Percentiles rank a stretch among this genome's conserved stretches.
These are phyloP conservation scores for Daldinia grandis DNA, from an alignment of 495 filamentous ascomycete species.

Conservation along the genomic window DNA sequence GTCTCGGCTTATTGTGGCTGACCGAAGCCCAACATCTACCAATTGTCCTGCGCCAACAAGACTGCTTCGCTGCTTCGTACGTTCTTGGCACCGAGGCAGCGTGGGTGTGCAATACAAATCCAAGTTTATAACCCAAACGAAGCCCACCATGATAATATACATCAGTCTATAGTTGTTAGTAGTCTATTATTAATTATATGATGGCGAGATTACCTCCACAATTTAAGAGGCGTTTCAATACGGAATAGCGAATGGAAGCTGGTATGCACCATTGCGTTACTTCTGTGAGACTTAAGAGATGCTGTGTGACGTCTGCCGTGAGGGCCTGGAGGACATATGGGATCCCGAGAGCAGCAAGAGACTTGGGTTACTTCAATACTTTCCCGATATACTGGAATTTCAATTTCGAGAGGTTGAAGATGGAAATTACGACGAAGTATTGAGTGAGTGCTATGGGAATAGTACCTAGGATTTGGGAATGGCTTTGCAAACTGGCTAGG, in stretches of 20 bases:
- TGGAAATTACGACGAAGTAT: neutral
- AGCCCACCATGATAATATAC: neutral
- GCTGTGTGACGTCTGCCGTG: conserved; percentile 38
- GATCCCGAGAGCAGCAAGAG: conserved; percentile 32
- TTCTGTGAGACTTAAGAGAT: conserved; percentile 4
- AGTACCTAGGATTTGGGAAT: neutral
- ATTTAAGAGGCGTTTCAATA: neutral
- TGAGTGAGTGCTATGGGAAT: conserved; percentile 1
- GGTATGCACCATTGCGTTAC: neutral
- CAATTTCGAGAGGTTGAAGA: conserved; percentile 13
- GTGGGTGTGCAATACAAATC: neutral
- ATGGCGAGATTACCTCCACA: neutral
- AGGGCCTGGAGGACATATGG: conserved; percentile 40
- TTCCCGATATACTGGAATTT: conserved; percentile 16
- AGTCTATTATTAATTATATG: too few relatives aligned
- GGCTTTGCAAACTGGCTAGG: neutral
- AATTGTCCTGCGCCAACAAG: neutral
- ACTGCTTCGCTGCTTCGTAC: neutral
- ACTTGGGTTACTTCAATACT: conserved; percentile 26
- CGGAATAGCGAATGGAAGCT: neutral
- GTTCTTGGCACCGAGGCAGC: neutral
- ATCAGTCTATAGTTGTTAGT: too few relatives aligned
- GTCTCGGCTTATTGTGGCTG: conserved; percentile 4
- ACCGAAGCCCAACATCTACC: neutral
- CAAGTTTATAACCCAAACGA: neutral